Base-by-base conservation (phyloP, 140 eudicot genomes). In the Oenanthe javanica region DNA sequence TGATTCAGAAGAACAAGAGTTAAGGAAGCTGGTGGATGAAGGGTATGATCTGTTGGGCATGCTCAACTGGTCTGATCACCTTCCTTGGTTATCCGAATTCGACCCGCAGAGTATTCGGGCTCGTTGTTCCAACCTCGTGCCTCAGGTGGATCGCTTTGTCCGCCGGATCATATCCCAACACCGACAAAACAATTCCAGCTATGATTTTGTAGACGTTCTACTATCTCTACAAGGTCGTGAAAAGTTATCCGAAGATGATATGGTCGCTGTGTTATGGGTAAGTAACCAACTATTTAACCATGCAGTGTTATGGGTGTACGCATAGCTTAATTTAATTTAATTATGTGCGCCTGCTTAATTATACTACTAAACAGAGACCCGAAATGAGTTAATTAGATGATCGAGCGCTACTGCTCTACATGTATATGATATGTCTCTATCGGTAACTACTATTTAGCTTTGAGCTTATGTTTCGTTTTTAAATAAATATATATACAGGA, bases 231-330 rank as follows among this genome's bases (percentile, higher is more conserved):
- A 84, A 64, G 93, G 89, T 2, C 19, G 89, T 11, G 94, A 90
- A 57, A 81, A 87, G 9, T 72, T 95, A 38, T 92, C 97, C 1
- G 99, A 95, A 55, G 75, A 95, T 1, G 99, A 95, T 79, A 95
- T 95, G 92, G 91, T 95, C 75, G 97, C 99, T 8, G 96, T 95
- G 14, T 92, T 95, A 14, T 95, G 99, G 99, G 97, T 95, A 14
- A 38, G 3, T 5, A 12, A 13, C 46, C 45, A 10, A 38, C 4
- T 5, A 12, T 31, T 31, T 31, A 31, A 13, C 46, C 45, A 10
- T 59, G 67, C 31, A 21, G 10, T 69, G 2, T 36, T 36, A 36
- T 31, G 36, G 40, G 40, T 36, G 40, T 43, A 43, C 21, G 59
- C 13, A 21, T 61, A 6, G 9, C n/a, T 63, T 61, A 5, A 43